Conservation (phyloP, 2,329 filamentous ascomycete species). For the Stagonosporopsis vannaccii region DNA sequence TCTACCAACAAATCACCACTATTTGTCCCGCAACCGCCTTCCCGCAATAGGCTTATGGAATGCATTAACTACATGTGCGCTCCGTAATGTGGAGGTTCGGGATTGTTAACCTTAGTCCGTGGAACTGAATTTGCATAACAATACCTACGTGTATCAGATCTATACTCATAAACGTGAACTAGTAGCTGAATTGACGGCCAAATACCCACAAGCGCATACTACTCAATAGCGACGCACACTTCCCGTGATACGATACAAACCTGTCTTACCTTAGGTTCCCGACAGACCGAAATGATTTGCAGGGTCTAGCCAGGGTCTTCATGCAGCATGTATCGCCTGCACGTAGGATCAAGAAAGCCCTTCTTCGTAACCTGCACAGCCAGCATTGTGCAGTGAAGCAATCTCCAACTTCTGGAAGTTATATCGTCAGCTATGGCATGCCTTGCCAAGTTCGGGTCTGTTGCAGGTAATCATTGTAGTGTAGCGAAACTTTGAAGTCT, state of each 20-base stretch:
- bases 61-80: constrained; percentile 4
- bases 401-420: background rate
- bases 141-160: background rate
- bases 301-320: constrained; percentile 1
- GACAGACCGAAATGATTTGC: background rate
- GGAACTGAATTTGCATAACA: background rate
- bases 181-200: background rate
- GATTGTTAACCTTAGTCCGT: background rate
- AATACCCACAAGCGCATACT: background rate
- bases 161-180: background rate
- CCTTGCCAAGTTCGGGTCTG: background rate
- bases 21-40: background rate
- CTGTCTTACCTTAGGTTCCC: background rate
- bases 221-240: background rate
- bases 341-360: background rate
- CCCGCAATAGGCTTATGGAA: constrained; percentile 3
- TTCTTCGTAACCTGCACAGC: background rate
- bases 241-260: background rate
- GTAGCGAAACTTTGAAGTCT: background rate
- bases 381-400: background rate
- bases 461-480: background rate
- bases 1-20: background rate
- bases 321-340: background rate
- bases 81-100: background rate
- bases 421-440: background rate